Base-by-base conservation (phyloP, 768 basidiomycete species). In the Tulasnella sp. region DNA sequence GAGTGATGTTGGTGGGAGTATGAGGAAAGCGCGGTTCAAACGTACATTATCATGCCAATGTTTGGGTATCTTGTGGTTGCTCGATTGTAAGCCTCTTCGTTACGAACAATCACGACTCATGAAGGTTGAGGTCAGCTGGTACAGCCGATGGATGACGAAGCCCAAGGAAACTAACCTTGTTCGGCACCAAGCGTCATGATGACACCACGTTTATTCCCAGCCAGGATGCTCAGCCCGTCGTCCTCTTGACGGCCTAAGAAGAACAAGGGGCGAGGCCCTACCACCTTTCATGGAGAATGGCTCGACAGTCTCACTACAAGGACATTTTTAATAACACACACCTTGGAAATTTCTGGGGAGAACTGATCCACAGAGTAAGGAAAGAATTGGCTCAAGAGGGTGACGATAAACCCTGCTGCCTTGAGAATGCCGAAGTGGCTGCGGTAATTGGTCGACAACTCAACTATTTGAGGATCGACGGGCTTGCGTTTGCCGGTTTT, bases 341-440 rank as follows among this genome's bases (percentile, higher is more conserved):
- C 57, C 51, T 78, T 65, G 0, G 80, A 82, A 35, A 69, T 67
- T 65, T 86, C 85, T 3, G 69, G 73, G 6, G 70, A 69, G 12
- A 86, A 73, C 2, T 60, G 62, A 63, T 86, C 84, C 21, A 86
- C 83, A 0, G 80, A 70, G 62, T 80, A 67, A 0, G 80, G 79
- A 80, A 82, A 86, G 57, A 81, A 81, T 7, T 62, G 63, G 14
- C 69, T 74, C 12, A 86, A 77, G 1, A 86, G 66, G n/a, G 79
- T 74, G 3, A 86, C 75, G 25, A 85, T 68, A 0, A 76, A 77
- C 49, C 79, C 76, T 0, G 84, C 84, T 61, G 81, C 83, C 42
- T 80, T 72, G n/a, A 86, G 79, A 40, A 86, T 86, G 2, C 85
- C 85, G 0, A 75, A 76, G 63, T 85, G 82, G 0, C 82, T 84